Conservation (phyloP, 2,329 filamentous ascomycete species). For the Microcera coccophila region DNA sequence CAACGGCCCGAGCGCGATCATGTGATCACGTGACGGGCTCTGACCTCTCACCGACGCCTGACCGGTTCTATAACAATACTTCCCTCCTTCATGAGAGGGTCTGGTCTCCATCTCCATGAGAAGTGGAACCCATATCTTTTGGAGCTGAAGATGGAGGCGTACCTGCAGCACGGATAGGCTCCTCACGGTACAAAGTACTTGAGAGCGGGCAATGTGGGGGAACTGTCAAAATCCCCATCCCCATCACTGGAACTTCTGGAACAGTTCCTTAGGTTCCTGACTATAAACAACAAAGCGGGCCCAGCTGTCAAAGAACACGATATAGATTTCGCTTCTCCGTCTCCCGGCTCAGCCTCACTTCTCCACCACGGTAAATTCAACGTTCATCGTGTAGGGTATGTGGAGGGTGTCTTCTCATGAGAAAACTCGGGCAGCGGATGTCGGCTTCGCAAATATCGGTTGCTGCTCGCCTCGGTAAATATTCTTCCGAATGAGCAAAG, state of each 20-base stretch:
- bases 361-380: too few relatives aligned
- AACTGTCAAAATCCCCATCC: conserved; percentile 26
- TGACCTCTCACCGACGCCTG: conserved; percentile 15
- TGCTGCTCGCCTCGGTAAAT: too few relatives aligned
- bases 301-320: conserved; percentile 11
- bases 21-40: conserved; percentile 10
- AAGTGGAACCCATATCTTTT: conserved; percentile 17
- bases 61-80: conserved; percentile 10
- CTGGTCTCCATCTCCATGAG: conserved; percentile 12
- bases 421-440: too few relatives aligned
- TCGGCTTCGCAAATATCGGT: too few relatives aligned
- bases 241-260: conserved; percentile 23
- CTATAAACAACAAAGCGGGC: conserved; percentile 21
- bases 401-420: too few relatives aligned
- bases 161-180: conserved; percentile 29
- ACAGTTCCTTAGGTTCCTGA: conserved; percentile 23
- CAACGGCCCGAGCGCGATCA: conserved; percentile 6
- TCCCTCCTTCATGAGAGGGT: conserved; percentile 1
- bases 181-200: conserved; percentile 25
- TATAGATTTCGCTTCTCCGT: background rate
- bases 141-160: conserved; percentile 22
- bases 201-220: conserved; percentile 24
- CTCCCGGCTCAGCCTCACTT: too few relatives aligned
- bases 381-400: too few relatives aligned
- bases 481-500: too few relatives aligned